Evolutionary conservation across 1,139 yeast species (phyloP), one percentile per base, ranked within the genome.

Genomic region (Cylindricascospora bacillispora): DNA sequence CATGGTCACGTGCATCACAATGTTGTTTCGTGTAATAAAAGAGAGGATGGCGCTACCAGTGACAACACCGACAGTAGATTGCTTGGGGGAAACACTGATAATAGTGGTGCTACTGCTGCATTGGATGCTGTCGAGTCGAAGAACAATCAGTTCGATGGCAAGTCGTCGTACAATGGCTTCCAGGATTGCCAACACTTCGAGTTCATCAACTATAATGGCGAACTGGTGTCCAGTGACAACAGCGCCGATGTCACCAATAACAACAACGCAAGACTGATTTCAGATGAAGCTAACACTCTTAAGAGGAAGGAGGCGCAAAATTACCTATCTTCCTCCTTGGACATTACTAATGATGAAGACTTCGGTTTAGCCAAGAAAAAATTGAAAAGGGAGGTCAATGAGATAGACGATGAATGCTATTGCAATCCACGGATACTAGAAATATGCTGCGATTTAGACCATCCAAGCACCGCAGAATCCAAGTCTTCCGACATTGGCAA

Each of bases 1-100:
- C 82, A 74, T 45, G 82, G 81, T 3, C 81, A 74, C 46, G 69
- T 73, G 22, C 82, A 74, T 43, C 70, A 45, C 10, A 32, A 25
- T 12, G 31, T 31, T 13, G 31, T 24, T 13, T 18, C 19, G 13
- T 24, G 22, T 11, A 12, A n/a, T n/a, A n/a, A n/a, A n/a, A n/a
- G n/a, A n/a, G n/a, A n/a, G n/a, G n/a, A n/a, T n/a, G n/a, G n/a
- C n/a, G 11, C 10, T 7, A 5, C 25, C 4, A 15, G 22, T 3
- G 16, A 10, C 9, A n/a, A 3, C 7, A n/a, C 11, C n/a, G 13
- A 25, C 13, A 16, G 6, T 17, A 15, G 5, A 16, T 9, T 17
- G 5, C 13, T 5, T 10, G 22, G 18, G 29, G 17, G 6, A 21
- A 31, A 22, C 25, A 15, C n/a, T 6, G 12, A 16, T 22, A 10